Base-by-base conservation (phyloP, 345 rosid species). In the Ceriops zippeliana region DNA sequence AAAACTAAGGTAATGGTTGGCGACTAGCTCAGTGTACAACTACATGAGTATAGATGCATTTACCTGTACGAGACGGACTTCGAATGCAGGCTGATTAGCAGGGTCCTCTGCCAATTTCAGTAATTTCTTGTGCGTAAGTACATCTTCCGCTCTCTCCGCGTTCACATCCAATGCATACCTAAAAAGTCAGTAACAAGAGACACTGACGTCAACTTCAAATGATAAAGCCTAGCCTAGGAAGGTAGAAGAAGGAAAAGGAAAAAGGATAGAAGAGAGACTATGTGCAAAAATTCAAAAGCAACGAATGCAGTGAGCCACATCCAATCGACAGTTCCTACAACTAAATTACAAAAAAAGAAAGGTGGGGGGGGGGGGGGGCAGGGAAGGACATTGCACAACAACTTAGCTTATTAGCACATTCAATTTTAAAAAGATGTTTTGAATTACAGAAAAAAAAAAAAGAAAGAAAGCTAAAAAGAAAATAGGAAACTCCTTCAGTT, bases 121-220 rank as follows among this genome's bases (percentile, higher is more conserved):
- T 63, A 95, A 66, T 77, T 92, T 85, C 78, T 87, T 91, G 73
- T 91, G 99, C 21, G 82, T 82, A 38, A 91, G 85, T 38, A 95
- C 98, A 77, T 91, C 98, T 72, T 89, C 98, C 35, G 99, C 97
- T 65, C 98, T 89, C 86, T 95, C 98, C 76, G 87, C 98, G 76
- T 95, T 95, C 46, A 95, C 99, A 83, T 95, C 99, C 66, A 90
- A 37, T 17, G 93, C 98, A 61, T 95, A 95, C 66, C 98, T 93
- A 72, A 13, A 5, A 42, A 42, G 17, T 42, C 75, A 74, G 5
- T 28, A 63, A 63, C 19, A 63, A 26, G 6, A 63, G 19, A 63
- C 6, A 32, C 19, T 42, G 26, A 24, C 49, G 4, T 42, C 17
- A 42, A 42, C 49, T 42, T 42, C 49, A 42, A 13, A 42, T 42